Conservation (phyloP, 345 rosid genomes). For the Lagerstroemia speciosa region DNA sequence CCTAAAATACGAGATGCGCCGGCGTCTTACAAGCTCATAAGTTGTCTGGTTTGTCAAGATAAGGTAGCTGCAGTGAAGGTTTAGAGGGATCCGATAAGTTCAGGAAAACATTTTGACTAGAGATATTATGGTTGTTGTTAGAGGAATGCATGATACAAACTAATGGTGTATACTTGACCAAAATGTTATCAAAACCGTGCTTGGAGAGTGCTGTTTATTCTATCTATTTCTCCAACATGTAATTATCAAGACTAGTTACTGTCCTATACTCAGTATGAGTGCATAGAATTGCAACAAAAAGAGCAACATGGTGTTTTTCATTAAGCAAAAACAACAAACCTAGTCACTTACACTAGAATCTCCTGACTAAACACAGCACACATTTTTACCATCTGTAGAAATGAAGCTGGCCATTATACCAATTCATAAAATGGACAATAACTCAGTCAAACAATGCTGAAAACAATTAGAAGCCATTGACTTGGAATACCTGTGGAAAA, state of each 20-base stretch:
- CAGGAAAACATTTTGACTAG: not conserved
- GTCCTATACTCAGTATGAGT: not conserved
- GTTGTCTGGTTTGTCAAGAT: slow-evolving; percentile 89
- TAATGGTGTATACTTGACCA: not conserved
- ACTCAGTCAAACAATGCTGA: not conserved
- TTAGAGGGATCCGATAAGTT: slow-evolving; percentile 2
- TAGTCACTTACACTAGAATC: not conserved
- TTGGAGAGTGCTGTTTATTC: not conserved
- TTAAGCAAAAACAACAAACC: not conserved
- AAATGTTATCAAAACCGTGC: not conserved
- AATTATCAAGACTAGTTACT: no score
- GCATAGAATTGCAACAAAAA: not conserved
- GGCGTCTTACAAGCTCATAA: slow-evolving; percentile 88
- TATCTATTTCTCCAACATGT: not conserved
- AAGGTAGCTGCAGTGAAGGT: slow-evolving; percentile 65
- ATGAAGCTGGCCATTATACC: not conserved
- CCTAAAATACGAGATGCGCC: slow-evolving; percentile 52
- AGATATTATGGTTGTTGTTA: no score
- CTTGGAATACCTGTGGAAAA: slow-evolving; percentile 68
- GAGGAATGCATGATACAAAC: no score
- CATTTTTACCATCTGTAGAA: not conserved
- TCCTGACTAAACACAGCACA: not conserved
- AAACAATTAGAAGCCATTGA: not conserved
- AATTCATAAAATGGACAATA: not conserved
- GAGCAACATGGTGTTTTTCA: not conserved